Evolutionary conservation across 2,329 filamentous ascomycete species (phyloP).

Genomic region (Penicillium sp.): DNA sequence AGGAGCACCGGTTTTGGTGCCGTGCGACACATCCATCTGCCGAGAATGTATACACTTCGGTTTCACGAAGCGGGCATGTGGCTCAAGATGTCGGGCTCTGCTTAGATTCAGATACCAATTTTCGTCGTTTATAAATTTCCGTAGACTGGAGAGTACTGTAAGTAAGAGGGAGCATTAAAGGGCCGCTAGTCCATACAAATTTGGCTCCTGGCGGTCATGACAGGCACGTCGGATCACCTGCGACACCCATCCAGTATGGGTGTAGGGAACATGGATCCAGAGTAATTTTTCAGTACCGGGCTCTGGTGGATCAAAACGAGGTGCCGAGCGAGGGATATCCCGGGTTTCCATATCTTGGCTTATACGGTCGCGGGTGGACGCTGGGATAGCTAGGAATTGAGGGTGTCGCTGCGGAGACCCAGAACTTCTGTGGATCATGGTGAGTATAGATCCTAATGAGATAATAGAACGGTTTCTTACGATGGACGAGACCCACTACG

Average conservation of each 20-base stretch:
- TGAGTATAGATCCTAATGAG: background rate
- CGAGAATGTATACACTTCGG: constrained; percentile 34
- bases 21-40: constrained; percentile 19
- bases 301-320: constrained; percentile 32
- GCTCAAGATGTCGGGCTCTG: constrained; percentile 36
- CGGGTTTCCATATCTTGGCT: constrained; percentile 17
- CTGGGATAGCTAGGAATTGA: constrained; percentile 23
- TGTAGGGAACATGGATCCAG: constrained; percentile 35
- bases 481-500: constrained; percentile 17
- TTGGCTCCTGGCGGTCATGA: constrained; percentile 24
- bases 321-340: constrained; percentile 24
- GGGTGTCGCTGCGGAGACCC: constrained; percentile 19
- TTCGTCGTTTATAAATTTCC: constrained; percentile 31
- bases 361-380: constrained; percentile 22
- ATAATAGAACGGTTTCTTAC: constrained; percentile 5
- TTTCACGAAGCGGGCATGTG: constrained; percentile 38
- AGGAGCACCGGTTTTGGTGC: constrained; percentile 4
- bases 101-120: constrained; percentile 37
- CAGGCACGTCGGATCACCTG: constrained; percentile 21
- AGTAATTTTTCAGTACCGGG: constrained; percentile 32
- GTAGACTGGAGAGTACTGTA: constrained; percentile 33
- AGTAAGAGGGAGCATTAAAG: background rate
- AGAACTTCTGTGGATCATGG: constrained; percentile 1
- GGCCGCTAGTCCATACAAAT: constrained; percentile 9
- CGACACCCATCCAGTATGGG: constrained; percentile 22